Percentiles rank a stretch among this genome's conserved stretches.
phyloP scores from a whole-genome alignment of 2,329 filamentous ascomycete species.

The Cordyceps fumosorosea region DNA sequence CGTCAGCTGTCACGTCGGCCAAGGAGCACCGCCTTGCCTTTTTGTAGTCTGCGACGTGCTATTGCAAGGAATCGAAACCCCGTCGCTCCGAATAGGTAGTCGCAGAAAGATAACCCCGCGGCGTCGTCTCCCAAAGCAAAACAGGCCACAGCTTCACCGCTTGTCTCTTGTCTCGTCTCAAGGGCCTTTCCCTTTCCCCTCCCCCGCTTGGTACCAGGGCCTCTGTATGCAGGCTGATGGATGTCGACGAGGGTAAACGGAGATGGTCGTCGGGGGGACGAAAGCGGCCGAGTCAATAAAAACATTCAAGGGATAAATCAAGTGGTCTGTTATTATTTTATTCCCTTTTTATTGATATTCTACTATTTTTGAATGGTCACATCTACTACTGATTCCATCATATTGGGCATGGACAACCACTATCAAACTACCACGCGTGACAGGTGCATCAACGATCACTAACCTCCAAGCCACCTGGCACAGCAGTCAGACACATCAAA shows the following conservation, averaged over 20 bases:
- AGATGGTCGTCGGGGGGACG: constrained; percentile 12
- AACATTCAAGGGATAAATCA: not conserved
- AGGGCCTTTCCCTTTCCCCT: not conserved
- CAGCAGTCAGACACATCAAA: constrained; percentile 5
- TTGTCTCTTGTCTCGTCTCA: constrained; percentile 3
- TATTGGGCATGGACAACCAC: not conserved
- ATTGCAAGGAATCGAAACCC: not conserved
- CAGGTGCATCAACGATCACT: constrained; percentile 10
- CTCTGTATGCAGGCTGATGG: constrained; percentile 7
- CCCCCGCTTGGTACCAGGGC: constrained; percentile 3
- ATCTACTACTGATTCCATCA: not conserved
- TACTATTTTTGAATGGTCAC: too few species aligned
- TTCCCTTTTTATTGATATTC: not conserved
- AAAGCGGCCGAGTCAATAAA: constrained; percentile 1
- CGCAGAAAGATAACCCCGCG: not conserved
- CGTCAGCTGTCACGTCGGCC: constrained; percentile 5
- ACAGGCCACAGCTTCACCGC: constrained; percentile 10
- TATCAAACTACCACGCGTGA: constrained; percentile 4
- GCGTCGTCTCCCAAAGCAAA: not conserved
- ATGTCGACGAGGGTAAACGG: not conserved
- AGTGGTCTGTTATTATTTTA: not conserved
- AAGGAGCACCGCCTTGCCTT: not conserved
- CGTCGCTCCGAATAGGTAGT: not conserved
- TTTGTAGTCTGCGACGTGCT: not conserved
- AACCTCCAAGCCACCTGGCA: not conserved